phyloP scores from a whole-genome alignment of 495 filamentous ascomycete species.

The Aspergillus heteromorphus region DNA sequence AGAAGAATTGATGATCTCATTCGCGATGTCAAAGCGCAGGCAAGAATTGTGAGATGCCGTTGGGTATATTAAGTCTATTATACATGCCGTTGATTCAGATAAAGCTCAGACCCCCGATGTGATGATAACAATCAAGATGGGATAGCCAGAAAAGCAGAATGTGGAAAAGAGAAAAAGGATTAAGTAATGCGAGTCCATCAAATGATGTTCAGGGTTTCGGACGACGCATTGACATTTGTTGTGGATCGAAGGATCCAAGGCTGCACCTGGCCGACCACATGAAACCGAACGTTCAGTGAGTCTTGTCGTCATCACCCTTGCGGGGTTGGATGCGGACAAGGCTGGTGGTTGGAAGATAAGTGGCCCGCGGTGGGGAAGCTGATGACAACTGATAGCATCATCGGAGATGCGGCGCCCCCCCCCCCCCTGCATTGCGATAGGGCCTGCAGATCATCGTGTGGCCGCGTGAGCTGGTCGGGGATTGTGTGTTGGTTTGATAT shows the following conservation, averaged over 20 bases:
- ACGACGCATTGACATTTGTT: conserved; percentile 11
- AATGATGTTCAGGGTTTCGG: conserved; percentile 1
- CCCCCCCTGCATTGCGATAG: conserved; percentile 5
- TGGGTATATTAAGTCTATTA: conserved; percentile 47
- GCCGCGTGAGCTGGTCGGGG: conserved; percentile 9
- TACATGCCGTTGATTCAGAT: conserved; percentile 37
- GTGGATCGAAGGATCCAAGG: conserved; percentile 6
- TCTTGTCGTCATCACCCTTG: conserved; percentile 15
- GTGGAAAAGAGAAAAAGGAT: conserved; percentile 12
- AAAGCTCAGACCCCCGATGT: conserved; percentile 9
- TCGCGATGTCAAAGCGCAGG: conserved; percentile 9
- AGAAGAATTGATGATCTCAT: conserved; percentile 7
- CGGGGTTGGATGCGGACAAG: conserved; percentile 14
- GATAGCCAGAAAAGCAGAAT: conserved; percentile 6
- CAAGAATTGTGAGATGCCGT: conserved; percentile 30
- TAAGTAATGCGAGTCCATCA: conserved; percentile 8
- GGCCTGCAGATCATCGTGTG: conserved; percentile 7
- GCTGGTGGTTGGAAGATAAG: conserved; percentile 11
- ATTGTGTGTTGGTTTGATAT: conserved; percentile 6
- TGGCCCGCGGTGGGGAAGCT: conserved; percentile 5
- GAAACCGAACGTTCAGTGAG: conserved; percentile 10
- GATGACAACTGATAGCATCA: conserved; percentile 9
- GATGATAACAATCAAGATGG: conserved; percentile 12
- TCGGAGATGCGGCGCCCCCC: conserved; percentile 7
- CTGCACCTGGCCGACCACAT: conserved; percentile 5